Base-by-base conservation (phyloP, 352 stramenopile species). In the Pythium pyrilobum region DNA sequence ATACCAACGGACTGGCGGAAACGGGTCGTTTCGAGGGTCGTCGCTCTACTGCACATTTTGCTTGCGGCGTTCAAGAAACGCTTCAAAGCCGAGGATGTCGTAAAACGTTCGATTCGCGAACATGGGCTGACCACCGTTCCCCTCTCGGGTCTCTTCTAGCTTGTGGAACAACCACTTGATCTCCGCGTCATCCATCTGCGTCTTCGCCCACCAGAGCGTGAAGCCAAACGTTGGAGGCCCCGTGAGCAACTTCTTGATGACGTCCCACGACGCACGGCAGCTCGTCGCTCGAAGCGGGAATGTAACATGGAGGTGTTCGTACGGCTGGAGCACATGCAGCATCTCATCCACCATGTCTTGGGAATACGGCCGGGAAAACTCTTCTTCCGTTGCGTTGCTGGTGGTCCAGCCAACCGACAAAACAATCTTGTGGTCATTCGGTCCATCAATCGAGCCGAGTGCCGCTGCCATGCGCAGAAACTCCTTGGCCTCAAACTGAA, bases 371-470 rank as follows among this genome's bases (percentile, higher is more conserved):
- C 72, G 72, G 38, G 69, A 46, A 11, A 71, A 71, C 45, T 86
- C 76, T 42, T 85, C 72, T 8, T 81, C 64, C 4, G 62, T 78
- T 20, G 39, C 47, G 37, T 86, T 87, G 20, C 67, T 72, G 1
- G 76, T 87, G 1, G 79, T 89, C 79, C 79, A 89, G 2, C 79
- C 79, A 0, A 89, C 68, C 2, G 79, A 89, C 5, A 89, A 65
- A 41, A 89, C 79, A 32, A 87, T 62, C 64, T 87, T 89, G 45
- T 85, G 54, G 5, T 66, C 44, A 43, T 85, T 69, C 25, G 56
- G 46, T 0, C 59, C 62, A 20, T 79, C 62, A 4, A 38, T 44
- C 0, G 37, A 62, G 0, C 64, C 60, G 4, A 89, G 56, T 9
- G 69, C 66, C 38, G 64, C 50, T 0, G 75, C 72, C 11, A 65